These are phyloP conservation scores for Scenedesmus sp. DNA, from an alignment of 163 green algal genomes.

Conservation along the genomic window DNA sequence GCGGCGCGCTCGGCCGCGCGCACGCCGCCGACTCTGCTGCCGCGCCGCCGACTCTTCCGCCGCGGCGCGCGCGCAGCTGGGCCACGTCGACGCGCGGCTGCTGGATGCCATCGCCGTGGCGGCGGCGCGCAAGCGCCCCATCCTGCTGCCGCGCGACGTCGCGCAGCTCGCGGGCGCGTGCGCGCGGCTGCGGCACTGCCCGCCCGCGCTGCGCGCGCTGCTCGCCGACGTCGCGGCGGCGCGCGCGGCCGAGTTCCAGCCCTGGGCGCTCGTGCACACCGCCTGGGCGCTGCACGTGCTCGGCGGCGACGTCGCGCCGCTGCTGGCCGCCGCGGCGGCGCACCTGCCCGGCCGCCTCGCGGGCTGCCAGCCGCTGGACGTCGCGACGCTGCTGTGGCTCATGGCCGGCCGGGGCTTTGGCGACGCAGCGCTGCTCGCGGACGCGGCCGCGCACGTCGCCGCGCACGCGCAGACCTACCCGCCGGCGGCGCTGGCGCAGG, in stretches of 20 bases:
- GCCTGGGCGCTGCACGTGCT: slow-evolving; percentile 24
- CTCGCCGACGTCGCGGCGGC: neutral
- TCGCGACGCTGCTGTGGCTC: slow-evolving; percentile 33
- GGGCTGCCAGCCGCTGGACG: neutral
- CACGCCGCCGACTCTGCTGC: neutral
- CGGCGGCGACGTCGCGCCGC: neutral
- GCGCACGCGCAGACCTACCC: neutral
- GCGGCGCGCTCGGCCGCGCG: neutral
- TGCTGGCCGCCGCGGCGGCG: neutral
- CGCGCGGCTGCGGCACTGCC: neutral
- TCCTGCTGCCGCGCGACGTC: slow-evolving; percentile 28
- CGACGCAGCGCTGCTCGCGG: neutral
- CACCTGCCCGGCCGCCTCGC: neutral
- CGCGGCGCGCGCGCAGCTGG: neutral
- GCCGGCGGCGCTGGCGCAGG: slow-evolving; percentile 10
- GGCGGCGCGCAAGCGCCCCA: slow-evolving; percentile 13
- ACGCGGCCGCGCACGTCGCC: neutral
- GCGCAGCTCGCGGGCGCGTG: slow-evolving; percentile 28
- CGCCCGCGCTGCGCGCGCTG: slow-evolving; percentile 1
- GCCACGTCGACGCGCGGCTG: slow-evolving; percentile 8
- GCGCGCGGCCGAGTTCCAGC: slow-evolving; percentile 1
- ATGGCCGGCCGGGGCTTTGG: neutral
- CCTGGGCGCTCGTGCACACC: slow-evolving; percentile 27
- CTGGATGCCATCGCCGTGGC: slow-evolving; percentile 21
- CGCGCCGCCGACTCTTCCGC: neutral